These are phyloP conservation scores for Calonectria honghensis DNA, from an alignment of 2,329 filamentous ascomycete species.

Conservation along the genomic window DNA sequence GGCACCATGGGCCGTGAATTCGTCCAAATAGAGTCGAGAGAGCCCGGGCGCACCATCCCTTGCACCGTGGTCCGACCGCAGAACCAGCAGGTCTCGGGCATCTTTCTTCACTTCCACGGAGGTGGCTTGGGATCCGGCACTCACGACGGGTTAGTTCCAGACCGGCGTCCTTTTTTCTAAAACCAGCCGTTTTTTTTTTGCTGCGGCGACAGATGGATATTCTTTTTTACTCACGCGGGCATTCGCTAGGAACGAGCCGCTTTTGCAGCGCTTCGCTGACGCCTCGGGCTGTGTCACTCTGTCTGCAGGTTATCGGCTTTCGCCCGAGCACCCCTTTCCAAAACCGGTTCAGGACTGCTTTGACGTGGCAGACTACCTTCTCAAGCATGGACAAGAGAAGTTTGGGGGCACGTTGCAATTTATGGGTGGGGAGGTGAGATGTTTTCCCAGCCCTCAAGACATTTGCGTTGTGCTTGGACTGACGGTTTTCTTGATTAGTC, in stretches of 20 bases:
- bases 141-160: conserved; percentile 24
- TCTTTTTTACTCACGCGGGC: not conserved
- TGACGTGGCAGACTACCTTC: conserved; percentile 72
- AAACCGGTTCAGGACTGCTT: conserved; percentile 73
- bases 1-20: conserved; percentile 17
- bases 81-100: not conserved
- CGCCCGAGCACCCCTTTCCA: conserved; percentile 76
- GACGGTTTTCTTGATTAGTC: not conserved
- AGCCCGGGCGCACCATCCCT: conserved; percentile 23
- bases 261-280: conserved; percentile 35
- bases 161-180: not conserved
- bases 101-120: conserved; percentile 36
- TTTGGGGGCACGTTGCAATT: conserved; percentile 32
- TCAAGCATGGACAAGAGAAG: conserved; percentile 56
- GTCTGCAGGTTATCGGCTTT: conserved; percentile 75
- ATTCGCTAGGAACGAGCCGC: conserved; percentile 17
- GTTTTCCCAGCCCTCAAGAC: not conserved
- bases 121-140: conserved; percentile 27
- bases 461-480: not conserved
- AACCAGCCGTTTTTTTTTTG: not conserved
- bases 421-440: conserved; percentile 38
- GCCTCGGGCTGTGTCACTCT: conserved; percentile 58
- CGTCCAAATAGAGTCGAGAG: conserved; percentile 19
- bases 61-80: conserved; percentile 27
- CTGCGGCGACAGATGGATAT: not conserved